Evolutionary conservation across 768 basidiomycete genomes (phyloP), one percentile per base, ranked within the genome.

Genomic region (Scleroderma citrinum): DNA sequence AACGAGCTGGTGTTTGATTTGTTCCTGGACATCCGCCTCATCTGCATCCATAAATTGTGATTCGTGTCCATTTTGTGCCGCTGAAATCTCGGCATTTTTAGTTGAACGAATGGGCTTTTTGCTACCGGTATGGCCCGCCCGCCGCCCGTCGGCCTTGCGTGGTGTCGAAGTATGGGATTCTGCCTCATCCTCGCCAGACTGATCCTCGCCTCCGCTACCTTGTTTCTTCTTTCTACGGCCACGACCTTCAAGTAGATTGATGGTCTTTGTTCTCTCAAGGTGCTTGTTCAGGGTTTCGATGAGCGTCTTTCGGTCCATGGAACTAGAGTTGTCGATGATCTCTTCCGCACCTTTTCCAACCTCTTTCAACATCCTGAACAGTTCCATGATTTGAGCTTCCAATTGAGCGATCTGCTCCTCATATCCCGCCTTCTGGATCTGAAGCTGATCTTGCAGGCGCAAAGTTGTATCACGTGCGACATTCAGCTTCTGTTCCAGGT

Each of bases 41-140:
- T 92, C 89, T 3, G 90, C 90, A 64, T 92, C 90, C 84, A 90
- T 85, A 59, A 92, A 92, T 58, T 91, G 90, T 11, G 90, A 92
- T 3, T 76, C 75, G 6, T 80, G 78, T 16, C 81, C 81, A 59
- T 67, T 73, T 45, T 74, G 74, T 2, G 59, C 61, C 24, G 67
- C 66, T 4, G 77, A 75, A 21, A 54, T 54, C 35, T 78, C 74
- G 23, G 69, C 55, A 24, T 68, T 51, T 35, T 65, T 67, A 6
- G 56, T 29, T 20, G 48, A 45, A 12, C 57, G 59, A 8, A 57
- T 63, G 50, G 48, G 57, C 50, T 69, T 71, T 12, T 60, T 59
- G 19, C 60, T 63, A 19, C 65, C 48, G 19, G 69, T 58, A 55
- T 68, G 68, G 13, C 51, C 48, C 53, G 66, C 53, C 45, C 73